These are phyloP conservation scores for Colletotrichum salicis DNA, from an alignment of 2,329 filamentous ascomycete species.

Conservation along the genomic window DNA sequence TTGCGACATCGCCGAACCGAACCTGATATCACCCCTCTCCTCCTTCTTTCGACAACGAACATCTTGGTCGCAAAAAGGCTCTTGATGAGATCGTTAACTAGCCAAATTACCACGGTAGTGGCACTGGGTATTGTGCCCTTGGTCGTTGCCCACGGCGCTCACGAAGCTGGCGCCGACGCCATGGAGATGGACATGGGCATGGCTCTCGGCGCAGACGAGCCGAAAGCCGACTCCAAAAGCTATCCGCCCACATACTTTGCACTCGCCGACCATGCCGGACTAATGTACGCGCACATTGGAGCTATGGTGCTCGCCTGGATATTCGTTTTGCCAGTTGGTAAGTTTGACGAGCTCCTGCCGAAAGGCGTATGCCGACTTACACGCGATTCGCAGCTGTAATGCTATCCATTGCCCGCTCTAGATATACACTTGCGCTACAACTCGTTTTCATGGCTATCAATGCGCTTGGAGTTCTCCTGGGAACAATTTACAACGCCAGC, in stretches of 20 bases:
- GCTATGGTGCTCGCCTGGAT: constrained; percentile 80
- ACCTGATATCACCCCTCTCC: background rate
- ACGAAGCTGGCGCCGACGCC: constrained; percentile 31
- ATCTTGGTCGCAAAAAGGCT: background rate
- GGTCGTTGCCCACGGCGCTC: constrained; percentile 33
- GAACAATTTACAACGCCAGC: constrained; percentile 78
- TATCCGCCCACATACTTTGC: constrained; percentile 69
- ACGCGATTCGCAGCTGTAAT: constrained; percentile 72
- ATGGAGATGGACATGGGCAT: constrained; percentile 34
- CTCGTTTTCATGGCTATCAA: constrained; percentile 74
- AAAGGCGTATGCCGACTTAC: constrained; percentile 14
- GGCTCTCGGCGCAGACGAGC: constrained; percentile 22
- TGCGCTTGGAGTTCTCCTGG: constrained; percentile 71
- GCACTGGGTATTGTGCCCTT: constrained; percentile 17
- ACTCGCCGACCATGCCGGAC: constrained; percentile 59
- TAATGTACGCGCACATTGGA: constrained; percentile 76
- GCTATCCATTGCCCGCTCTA: constrained; percentile 84
- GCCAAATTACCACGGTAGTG: background rate
- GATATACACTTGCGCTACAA: constrained; percentile 76
- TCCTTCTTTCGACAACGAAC: background rate
- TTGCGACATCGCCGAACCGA: background rate
- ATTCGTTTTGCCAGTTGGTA: constrained; percentile 77
- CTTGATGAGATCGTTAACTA: constrained; percentile 5
- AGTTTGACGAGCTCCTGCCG: constrained; percentile 45
- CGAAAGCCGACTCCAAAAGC: constrained; percentile 37